phyloP scores from a whole-genome alignment of 1,284 basidiomycete species.

The Athelia sp. region DNA sequence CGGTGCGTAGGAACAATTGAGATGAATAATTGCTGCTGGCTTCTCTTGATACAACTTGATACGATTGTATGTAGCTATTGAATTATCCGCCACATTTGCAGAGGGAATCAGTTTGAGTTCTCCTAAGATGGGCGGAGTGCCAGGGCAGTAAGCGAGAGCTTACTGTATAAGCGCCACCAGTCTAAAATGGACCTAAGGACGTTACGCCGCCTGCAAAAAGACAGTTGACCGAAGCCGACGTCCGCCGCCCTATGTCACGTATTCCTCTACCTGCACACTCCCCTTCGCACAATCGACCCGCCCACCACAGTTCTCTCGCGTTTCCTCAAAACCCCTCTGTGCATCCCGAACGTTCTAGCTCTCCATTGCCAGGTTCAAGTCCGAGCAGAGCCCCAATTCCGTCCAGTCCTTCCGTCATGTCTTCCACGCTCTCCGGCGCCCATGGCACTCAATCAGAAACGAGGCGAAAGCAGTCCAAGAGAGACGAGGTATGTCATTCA shows the following conservation, averaged over 20 bases:
- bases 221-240: too few relatives aligned
- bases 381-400: constrained; percentile 28
- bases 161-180: too few relatives aligned
- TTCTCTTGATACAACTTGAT: too few relatives aligned
- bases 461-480: constrained; percentile 82
- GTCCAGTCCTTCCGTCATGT: constrained; percentile 48
- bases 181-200: too few relatives aligned
- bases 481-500: constrained; percentile 75
- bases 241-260: constrained; percentile 62
- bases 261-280: constrained; percentile 72
- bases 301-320: constrained; percentile 26
- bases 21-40: too few relatives aligned
- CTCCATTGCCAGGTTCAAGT: constrained; percentile 23
- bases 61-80: too few relatives aligned
- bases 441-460: constrained; percentile 63
- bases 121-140: too few relatives aligned
- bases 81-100: too few relatives aligned
- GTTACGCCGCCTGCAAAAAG: too few relatives aligned
- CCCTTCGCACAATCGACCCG: constrained; percentile 31
- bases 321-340: constrained; percentile 19
- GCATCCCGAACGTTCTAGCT: constrained; percentile 18
- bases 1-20: too few relatives aligned
- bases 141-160: too few relatives aligned
- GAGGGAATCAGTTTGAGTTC: too few relatives aligned
- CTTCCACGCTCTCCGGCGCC: constrained; percentile 52